Evolutionary conservation across 176 grass and related monocot species (phyloP).

Genomic region (Microstegium vimineum): DNA sequence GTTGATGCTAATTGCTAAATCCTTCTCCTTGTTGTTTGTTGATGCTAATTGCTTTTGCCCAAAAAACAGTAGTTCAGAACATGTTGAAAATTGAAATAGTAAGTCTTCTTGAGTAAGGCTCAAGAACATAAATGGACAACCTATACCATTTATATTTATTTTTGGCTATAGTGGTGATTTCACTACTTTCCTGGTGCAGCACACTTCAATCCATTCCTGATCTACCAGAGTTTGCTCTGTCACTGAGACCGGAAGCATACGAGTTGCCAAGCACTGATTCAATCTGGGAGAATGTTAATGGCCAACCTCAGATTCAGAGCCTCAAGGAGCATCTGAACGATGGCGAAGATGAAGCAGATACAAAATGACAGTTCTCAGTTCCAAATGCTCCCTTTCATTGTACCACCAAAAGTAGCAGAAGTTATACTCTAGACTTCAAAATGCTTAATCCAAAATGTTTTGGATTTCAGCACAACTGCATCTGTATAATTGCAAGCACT

Average conservation of each 20-base stretch:
- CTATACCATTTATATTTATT: background rate
- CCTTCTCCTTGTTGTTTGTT: background rate
- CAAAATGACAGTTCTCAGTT: constrained; percentile 22
- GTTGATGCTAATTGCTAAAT: background rate
- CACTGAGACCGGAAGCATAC: constrained; percentile 69
- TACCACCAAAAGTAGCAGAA: constrained; percentile 22
- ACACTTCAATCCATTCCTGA: constrained; percentile 67
- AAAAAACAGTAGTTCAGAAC: background rate
- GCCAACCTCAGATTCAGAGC: constrained; percentile 73
- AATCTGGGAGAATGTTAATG: constrained; percentile 64
- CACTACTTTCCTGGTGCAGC: constrained; percentile 49
- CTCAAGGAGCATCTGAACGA: constrained; percentile 82
- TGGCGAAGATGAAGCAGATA: constrained; percentile 43
- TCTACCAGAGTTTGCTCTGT: constrained; percentile 85
- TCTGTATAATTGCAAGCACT: constrained; percentile 26
- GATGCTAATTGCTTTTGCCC: background rate
- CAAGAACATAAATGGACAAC: background rate
- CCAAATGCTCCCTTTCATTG: background rate
- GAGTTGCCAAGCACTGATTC: constrained; percentile 61
- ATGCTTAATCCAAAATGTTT: constrained; percentile 18
- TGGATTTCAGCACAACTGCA: constrained; percentile 13
- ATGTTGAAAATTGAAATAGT: background rate
- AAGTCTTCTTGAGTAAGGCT: background rate
- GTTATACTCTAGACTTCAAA: background rate
- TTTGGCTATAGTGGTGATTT: background rate